Evolutionary conservation across 1,284 basidiomycete genomes (phyloP).

Genomic region (Irpex sp.): DNA sequence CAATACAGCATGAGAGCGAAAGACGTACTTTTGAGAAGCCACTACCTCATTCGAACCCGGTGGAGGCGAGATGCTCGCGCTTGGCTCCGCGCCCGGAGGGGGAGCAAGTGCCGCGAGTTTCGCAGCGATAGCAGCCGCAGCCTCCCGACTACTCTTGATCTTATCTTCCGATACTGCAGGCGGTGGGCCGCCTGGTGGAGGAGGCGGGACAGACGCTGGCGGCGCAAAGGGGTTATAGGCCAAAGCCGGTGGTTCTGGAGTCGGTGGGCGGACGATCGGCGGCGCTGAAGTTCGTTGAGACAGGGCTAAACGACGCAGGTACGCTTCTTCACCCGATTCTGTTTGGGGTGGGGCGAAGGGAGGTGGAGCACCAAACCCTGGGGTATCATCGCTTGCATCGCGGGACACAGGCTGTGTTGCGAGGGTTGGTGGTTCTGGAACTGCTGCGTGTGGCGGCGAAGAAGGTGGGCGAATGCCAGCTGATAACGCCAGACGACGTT

Average conservation of each 20-base stretch:
- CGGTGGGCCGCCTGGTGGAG: slow-evolving; percentile 32
- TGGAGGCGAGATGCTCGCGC: slow-evolving; percentile 23
- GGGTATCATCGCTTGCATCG: slow-evolving; percentile 20
- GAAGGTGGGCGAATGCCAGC: slow-evolving; percentile 17
- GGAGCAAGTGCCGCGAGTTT: slow-evolving; percentile 55
- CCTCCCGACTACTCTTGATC: slow-evolving; percentile 54
- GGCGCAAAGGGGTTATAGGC: slow-evolving; percentile 67
- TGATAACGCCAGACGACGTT: slow-evolving; percentile 49
- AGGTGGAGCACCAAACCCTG: slow-evolving; percentile 21
- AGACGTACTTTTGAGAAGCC: slow-evolving; percentile 26
- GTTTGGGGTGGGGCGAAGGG: slow-evolving; percentile 15
- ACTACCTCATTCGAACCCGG: slow-evolving; percentile 26
- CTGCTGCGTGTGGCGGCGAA: background rate
- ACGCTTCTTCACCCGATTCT: slow-evolving; percentile 67
- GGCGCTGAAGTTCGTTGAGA: slow-evolving; percentile 32
- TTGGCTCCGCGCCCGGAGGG: slow-evolving; percentile 6
- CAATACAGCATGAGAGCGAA: background rate
- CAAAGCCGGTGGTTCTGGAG: slow-evolving; percentile 30
- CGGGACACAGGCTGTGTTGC: slow-evolving; percentile 12
- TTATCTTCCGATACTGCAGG: slow-evolving; percentile 45
- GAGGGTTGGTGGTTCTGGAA: slow-evolving; percentile 3
- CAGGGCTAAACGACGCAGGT: slow-evolving; percentile 56
- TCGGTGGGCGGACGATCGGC: slow-evolving; percentile 22
- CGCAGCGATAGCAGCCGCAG: slow-evolving; percentile 78
- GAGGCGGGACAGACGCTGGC: slow-evolving; percentile 45